Evolutionary conservation across 2,329 filamentous ascomycete species (phyloP), one percentile per base, ranked within the genome.

Genomic region (Cladosporium sp.): DNA sequence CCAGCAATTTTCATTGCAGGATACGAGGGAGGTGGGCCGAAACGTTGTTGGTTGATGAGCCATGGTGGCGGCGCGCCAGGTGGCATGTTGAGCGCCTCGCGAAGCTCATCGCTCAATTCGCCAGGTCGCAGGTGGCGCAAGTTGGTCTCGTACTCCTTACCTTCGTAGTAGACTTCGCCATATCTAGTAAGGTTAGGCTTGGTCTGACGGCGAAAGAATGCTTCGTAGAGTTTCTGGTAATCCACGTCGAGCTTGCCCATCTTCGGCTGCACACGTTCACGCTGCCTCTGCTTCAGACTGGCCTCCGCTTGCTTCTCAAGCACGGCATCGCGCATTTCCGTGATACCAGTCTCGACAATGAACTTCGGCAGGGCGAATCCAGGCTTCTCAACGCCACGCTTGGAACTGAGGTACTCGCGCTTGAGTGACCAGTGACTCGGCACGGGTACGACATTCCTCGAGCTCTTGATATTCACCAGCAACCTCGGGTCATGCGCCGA

Each of bases 151-250:
- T 89, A 93, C 68, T 99, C 93, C 69, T 99, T 99, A 66, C 93
- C 93, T 71, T 99, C 93, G 68, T 97, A 97, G 70, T 99, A 99
- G n/a, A 99, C 91, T 69, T 99, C 93, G 36, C 93, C 93, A 61
- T 96, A 99, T 38, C 91, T 82, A 27, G 93, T 97, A 56, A 99
- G 74, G 60, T 90, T 85, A 0, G 93, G 93, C 71, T 99, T 99
- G 36, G 89, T 95, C 73, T 99, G 93, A 67, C 96, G 95, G 53
- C 90, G 83, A 77, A 99, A 99, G 76, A 99, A 99, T 3, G 93
- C 93, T 67, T 97, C 93, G 72, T 97, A 97, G 49, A 97, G 83
- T 69, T 93, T 96, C 66, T 96, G 89, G 69, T 99, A 99, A 70
- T 99, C 93, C 59, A 99, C 97, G 68, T 99, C 93, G 44, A 99